Evolutionary conservation across 495 filamentous ascomycete genomes (phyloP).

Genomic region (Penicillium parvum): DNA sequence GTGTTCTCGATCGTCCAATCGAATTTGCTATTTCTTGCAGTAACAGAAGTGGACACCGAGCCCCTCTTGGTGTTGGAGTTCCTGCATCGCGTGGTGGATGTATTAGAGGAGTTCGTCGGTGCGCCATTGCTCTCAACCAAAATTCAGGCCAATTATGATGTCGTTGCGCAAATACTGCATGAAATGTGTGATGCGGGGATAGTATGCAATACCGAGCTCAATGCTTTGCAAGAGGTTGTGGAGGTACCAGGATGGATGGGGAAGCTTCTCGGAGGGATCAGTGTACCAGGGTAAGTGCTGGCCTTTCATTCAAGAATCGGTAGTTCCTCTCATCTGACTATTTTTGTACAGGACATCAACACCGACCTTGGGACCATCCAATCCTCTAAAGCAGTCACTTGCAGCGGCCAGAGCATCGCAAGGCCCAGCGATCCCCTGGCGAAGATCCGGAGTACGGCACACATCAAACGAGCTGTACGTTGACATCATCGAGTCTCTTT

Average conservation of each 20-base stretch:
- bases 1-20: slow-evolving; percentile 84
- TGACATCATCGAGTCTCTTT: slow-evolving; percentile 86
- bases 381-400: slow-evolving; percentile 45
- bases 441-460: slow-evolving; percentile 86
- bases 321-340: not conserved
- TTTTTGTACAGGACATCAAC: slow-evolving; percentile 32
- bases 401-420: slow-evolving; percentile 34
- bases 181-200: slow-evolving; percentile 96
- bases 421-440: slow-evolving; percentile 73
- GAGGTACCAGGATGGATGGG: slow-evolving; percentile 86
- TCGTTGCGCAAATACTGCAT: slow-evolving; percentile 85
- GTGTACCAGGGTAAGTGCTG: slow-evolving; percentile 61
- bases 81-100: slow-evolving; percentile 87
- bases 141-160: slow-evolving; percentile 86
- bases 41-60: slow-evolving; percentile 78
- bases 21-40: slow-evolving; percentile 81
- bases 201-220: slow-evolving; percentile 88
- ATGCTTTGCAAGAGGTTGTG: slow-evolving; percentile 86
- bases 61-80: slow-evolving; percentile 95
- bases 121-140: slow-evolving; percentile 80
- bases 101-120: slow-evolving; percentile 91
- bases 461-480: slow-evolving; percentile 97
- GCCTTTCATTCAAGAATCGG: not conserved
- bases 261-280: slow-evolving; percentile 85
- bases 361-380: slow-evolving; percentile 38